A percentile compares a stretch with the other conserved stretches of the same genome.
phyloP scores from a whole-genome alignment of 345 rosid genomes.

The Populus nigra region DNA sequence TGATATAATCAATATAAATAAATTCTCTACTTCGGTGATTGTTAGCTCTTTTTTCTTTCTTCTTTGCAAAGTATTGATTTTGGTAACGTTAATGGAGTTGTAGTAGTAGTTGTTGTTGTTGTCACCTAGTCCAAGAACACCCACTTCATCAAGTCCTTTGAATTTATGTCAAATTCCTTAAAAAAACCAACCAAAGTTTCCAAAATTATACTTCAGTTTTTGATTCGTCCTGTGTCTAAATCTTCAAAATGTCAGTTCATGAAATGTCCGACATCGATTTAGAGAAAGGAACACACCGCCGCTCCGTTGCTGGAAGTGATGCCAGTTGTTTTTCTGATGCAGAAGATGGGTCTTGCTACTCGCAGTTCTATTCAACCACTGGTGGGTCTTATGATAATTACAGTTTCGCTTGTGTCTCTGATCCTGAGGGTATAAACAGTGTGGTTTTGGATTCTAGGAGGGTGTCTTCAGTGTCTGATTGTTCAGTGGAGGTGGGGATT shows the following conservation, averaged over 20 bases:
- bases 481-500: conserved; percentile 56
- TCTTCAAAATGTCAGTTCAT: conserved; percentile 22
- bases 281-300: conserved; percentile 56
- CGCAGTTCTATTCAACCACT: conserved; percentile 78
- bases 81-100: conserved; percentile 37
- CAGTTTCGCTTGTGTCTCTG: conserved; percentile 46
- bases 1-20: neutral
- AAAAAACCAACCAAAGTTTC: conserved; percentile 12
- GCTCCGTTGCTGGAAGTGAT: conserved; percentile 33
- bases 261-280: conserved; percentile 55
- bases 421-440: conserved; percentile 28
- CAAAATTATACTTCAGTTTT: neutral
- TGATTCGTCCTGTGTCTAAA: neutral
- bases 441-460: conserved; percentile 45
- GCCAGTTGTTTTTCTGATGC: conserved; percentile 71
- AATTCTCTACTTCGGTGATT: neutral
- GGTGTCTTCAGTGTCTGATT: conserved; percentile 55
- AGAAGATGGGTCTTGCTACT: conserved; percentile 65
- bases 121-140: conserved; percentile 37
- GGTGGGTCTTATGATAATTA: conserved; percentile 72
- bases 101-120: conserved; percentile 21
- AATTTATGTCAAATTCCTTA: neutral
- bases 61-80: neutral
- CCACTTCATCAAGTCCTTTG: conserved; percentile 29
- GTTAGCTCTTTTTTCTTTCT: neutral